Evolutionary conservation across 2,329 filamentous ascomycete species (phyloP).

Genomic region (Corniculantispora saksenae): DNA sequence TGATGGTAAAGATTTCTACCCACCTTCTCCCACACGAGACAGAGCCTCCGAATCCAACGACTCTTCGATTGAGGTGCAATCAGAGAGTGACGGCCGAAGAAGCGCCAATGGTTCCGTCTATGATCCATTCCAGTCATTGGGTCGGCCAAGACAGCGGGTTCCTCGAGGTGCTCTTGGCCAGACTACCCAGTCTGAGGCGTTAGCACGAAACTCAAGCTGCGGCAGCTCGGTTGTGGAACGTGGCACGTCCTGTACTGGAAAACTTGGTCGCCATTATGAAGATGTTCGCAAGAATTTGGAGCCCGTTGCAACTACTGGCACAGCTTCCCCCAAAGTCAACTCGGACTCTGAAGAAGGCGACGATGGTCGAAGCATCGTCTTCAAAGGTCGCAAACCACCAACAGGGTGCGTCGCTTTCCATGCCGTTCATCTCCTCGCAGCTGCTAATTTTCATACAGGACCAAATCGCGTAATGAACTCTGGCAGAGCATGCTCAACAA

Average conservation of each 20-base stretch:
- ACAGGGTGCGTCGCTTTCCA: constrained; percentile 31
- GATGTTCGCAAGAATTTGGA: constrained; percentile 29
- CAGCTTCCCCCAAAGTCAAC: constrained; percentile 25
- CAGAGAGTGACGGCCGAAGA: constrained; percentile 7
- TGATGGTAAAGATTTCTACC: constrained; percentile 66
- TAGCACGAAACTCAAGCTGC: constrained; percentile 27
- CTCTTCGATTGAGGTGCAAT: neutral
- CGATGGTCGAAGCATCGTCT: constrained; percentile 38
- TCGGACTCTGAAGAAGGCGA: constrained; percentile 34
- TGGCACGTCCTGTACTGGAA: constrained; percentile 27
- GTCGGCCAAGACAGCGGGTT: constrained; percentile 21
- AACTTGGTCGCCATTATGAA: constrained; percentile 29
- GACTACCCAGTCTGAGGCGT: constrained; percentile 37
- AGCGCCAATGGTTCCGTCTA: constrained; percentile 10
- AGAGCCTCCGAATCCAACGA: constrained; percentile 19
- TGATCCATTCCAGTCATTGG: constrained; percentile 28
- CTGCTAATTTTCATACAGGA: constrained; percentile 29
- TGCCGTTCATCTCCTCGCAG: neutral
- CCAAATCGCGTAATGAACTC: constrained; percentile 45
- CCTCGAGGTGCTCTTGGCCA: constrained; percentile 29
- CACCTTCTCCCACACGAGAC: constrained; percentile 52
- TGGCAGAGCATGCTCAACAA: constrained; percentile 55
- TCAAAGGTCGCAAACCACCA: constrained; percentile 37
- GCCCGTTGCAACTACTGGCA: neutral
- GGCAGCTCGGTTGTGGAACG: constrained; percentile 27